Evolutionary conservation across 257 asterid species (phyloP).

Genomic region (Fraxinus excelsior): DNA sequence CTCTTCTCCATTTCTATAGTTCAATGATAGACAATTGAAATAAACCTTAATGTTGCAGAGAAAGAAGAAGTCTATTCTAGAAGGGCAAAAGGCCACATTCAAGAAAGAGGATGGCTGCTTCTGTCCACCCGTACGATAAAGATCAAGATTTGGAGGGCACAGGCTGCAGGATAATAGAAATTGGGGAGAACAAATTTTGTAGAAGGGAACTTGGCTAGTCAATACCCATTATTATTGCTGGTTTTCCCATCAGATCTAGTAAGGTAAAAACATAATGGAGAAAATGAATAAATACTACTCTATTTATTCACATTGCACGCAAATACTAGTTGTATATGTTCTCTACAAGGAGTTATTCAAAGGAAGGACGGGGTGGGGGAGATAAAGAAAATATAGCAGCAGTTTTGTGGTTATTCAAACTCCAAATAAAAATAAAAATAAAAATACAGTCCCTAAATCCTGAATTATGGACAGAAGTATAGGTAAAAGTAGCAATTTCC

Average conservation of each 20-base stretch:
- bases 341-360: background rate
- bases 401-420: background rate
- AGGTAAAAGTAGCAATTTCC: background rate
- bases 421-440: background rate
- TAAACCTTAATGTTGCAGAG: too few relatives aligned
- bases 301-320: background rate
- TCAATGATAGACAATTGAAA: too few relatives aligned
- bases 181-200: background rate
- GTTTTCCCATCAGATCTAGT: background rate
- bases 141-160: slow-evolving; percentile 33
- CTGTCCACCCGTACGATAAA: background rate
- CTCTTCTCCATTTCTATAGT: too few relatives aligned
- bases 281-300: background rate
- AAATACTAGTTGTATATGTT: background rate
- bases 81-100: too few relatives aligned
- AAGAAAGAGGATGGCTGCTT: slow-evolving; percentile 10
- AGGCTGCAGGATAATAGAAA: slow-evolving; percentile 26
- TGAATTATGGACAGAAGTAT: too few relatives aligned
- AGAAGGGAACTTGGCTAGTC: slow-evolving; percentile 3
- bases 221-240: background rate
- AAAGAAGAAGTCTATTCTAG: too few relatives aligned
- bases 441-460: background rate
- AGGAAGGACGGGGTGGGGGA: background rate
- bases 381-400: background rate
- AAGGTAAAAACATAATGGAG: background rate